Conservation (phyloP, 192 early-diverging fungal species). For the Coemansia sp. region DNA sequence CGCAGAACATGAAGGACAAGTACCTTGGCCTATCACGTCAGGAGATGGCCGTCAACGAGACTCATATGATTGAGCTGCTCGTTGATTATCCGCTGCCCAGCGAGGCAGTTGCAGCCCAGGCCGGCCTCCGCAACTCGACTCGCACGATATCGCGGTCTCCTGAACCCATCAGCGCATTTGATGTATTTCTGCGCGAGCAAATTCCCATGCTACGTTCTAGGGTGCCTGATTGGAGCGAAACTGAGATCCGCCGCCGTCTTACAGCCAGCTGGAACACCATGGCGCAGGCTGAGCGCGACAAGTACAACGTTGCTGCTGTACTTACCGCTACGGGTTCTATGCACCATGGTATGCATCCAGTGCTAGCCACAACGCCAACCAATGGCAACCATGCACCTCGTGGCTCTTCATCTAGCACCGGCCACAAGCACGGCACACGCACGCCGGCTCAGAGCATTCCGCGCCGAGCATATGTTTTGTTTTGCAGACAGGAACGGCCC, state of each 20-base stretch:
- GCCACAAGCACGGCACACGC: conserved; percentile 20
- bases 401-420: conserved; percentile 5
- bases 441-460: conserved; percentile 31
- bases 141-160: conserved; percentile 25
- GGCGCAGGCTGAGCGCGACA: conserved; percentile 33
- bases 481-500: conserved; percentile 47
- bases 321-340: neutral
- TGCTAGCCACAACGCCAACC: neutral
- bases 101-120: conserved; percentile 23
- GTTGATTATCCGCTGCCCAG: conserved; percentile 45
- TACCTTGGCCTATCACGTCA: conserved; percentile 42
- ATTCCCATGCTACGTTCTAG: conserved; percentile 43
- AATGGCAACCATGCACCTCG: conserved; percentile 1
- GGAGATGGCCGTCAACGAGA: conserved; percentile 47
- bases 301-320: conserved; percentile 14
- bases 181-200: conserved; percentile 45
- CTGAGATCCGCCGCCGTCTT: conserved; percentile 44
- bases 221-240: conserved; percentile 53
- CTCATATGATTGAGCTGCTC: conserved; percentile 49
- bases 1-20: conserved; percentile 46
- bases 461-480: conserved; percentile 53
- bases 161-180: conserved; percentile 27
- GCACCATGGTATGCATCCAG: neutral
- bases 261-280: conserved; percentile 49
- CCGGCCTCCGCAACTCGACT: conserved; percentile 9